Conservation (phyloP, 208 protist species). For the Trypanosoma theileri region DNA sequence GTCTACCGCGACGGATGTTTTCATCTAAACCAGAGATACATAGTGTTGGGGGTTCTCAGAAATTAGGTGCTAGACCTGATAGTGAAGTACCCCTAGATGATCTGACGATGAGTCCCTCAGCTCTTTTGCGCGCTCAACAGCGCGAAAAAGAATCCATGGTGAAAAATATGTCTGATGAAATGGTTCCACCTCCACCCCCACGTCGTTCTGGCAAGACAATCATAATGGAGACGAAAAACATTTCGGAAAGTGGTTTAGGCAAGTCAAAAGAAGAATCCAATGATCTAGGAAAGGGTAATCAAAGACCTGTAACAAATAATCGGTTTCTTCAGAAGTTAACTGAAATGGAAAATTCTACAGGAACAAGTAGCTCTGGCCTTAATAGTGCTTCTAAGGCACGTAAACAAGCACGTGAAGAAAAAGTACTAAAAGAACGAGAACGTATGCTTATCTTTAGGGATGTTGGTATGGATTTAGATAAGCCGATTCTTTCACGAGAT, state of each 20-base stretch:
- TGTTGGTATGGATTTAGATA: slow-evolving; percentile 89
- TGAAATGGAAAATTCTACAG: slow-evolving; percentile 57
- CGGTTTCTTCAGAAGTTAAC: slow-evolving; percentile 59
- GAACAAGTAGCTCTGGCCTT: neutral
- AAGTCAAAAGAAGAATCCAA: neutral
- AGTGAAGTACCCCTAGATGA: neutral
- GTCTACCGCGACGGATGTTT: slow-evolving; percentile 7
- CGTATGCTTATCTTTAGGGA: slow-evolving; percentile 85
- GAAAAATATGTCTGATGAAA: slow-evolving; percentile 15
- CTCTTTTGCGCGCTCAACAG: slow-evolving; percentile 40
- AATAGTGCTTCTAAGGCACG: neutral
- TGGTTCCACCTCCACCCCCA: slow-evolving; percentile 32
- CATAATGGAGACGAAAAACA: neutral
- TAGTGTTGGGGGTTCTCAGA: neutral
- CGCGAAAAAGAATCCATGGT: slow-evolving; percentile 32
- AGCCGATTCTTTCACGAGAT: slow-evolving; percentile 85
- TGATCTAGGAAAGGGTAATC: neutral
- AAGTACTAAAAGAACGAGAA: slow-evolving; percentile 68
- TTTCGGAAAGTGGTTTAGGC: neutral
- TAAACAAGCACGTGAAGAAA: slow-evolving; percentile 34
- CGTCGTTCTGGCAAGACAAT: slow-evolving; percentile 44
- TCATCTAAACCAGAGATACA: neutral
- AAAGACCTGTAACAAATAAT: slow-evolving; percentile 25
- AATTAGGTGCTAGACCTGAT: neutral
- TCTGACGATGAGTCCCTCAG: slow-evolving; percentile 32